Evolutionary conservation across 2,329 filamentous ascomycete genomes (phyloP), one percentile per base, ranked within the genome.

Genomic region (Sphaerulina musiva): DNA sequence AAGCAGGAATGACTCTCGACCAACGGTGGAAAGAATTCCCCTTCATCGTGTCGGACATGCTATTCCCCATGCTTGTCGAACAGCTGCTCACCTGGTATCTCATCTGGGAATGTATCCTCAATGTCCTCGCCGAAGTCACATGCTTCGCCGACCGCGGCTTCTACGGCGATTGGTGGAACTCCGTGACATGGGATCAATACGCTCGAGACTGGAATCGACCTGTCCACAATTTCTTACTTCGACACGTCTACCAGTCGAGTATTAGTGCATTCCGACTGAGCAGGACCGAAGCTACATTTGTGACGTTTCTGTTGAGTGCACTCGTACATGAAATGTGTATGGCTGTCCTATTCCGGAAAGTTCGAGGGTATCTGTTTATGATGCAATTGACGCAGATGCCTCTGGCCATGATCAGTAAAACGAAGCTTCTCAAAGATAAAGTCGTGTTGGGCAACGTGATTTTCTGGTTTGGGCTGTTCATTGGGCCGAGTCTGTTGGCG

Each of bases 121-220:
- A 91, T 68, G 80, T 88, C 11, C 75, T 91, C 20, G 87, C 86
- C 3, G 87, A 92, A 69, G 68, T 91, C 52, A 90, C 86, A 0
- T 76, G 78, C 58, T 92, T 91, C 67, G 86, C 87, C 4, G 87
- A 91, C 67, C 56, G 60, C 17, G 60, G 60, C 39, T 62, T 62
- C 50, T 61, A 62, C 45, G 60, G 59, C 46, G 58, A 59, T 45
- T 62, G 60, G 59, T 78, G 77, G 78, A 78, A 78, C 58, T 67
- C 66, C n/a, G 69, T 77, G 12, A 74, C 74, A 0, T 89, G 84
- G 80, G 86, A 90, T 63, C 84, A 89, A 66, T 92, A 87, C 63
- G 86, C 87, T 3, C 77, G 87, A 39, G 85, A 89, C 66, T 91
- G 87, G 87, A 91, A 91, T 66, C 74, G 82, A n/a, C 86, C 87